phyloP scores from a whole-genome alignment of 495 filamentous ascomycete genomes.

The Astrothelium subdiscretum region DNA sequence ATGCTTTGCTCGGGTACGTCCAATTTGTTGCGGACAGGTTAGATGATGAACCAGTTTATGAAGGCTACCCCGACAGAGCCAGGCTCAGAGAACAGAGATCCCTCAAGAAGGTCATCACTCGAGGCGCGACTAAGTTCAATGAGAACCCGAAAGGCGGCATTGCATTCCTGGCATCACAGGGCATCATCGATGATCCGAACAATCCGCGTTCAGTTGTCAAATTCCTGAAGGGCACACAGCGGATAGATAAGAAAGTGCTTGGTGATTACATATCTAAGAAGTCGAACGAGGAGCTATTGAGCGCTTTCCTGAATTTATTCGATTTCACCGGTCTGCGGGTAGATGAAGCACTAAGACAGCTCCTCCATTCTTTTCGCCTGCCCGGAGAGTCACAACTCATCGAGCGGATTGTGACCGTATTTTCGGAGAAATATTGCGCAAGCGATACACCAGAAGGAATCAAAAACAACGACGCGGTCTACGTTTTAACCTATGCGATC shows the following conservation, averaged over 20 bases:
- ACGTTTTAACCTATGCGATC: conserved; percentile 85
- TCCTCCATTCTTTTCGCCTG: conserved; percentile 86
- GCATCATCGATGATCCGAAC: conserved; percentile 64
- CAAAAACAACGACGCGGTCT: conserved; percentile 79
- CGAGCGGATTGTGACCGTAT: conserved; percentile 78
- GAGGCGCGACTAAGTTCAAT: conserved; percentile 86
- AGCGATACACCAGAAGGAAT: conserved; percentile 61
- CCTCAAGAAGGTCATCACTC: conserved; percentile 78
- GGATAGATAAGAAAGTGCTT: conserved; percentile 80
- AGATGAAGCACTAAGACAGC: conserved; percentile 76
- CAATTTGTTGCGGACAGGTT: conserved; percentile 83
- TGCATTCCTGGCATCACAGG: conserved; percentile 69
- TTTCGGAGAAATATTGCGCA: conserved; percentile 77
- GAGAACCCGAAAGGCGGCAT: conserved; percentile 85
- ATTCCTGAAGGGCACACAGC: conserved; percentile 74
- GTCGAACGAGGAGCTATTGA: conserved; percentile 66
- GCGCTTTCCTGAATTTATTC: conserved; percentile 72
- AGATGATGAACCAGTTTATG: conserved; percentile 51
- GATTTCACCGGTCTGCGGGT: conserved; percentile 78
- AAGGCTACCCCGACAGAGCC: conserved; percentile 56
- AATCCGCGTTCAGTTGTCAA: conserved; percentile 62
- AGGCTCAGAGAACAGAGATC: conserved; percentile 55
- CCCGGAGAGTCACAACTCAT: conserved; percentile 90
- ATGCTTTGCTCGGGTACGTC: conserved; percentile 80
- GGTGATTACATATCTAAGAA: conserved; percentile 90